These are phyloP conservation scores for Cystobasidium onofrii DNA, from an alignment of 768 basidiomycete genomes.

Conservation along the genomic window DNA sequence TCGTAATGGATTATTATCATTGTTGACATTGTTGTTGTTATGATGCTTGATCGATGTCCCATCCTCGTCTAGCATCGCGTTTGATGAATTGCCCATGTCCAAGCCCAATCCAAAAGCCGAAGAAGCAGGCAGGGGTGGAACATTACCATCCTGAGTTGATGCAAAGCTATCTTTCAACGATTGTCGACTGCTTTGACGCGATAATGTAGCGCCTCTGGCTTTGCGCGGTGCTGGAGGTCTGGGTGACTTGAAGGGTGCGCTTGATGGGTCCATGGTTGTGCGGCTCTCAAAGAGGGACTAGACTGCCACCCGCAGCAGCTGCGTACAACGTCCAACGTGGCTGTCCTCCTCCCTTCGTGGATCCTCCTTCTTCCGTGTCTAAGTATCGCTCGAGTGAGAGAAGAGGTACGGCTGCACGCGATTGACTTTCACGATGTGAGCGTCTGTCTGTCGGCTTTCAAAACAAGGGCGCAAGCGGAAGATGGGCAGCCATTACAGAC, in stretches of 20 bases:
- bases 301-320: too few species aligned
- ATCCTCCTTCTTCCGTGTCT: too few species aligned
- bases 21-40: background rate
- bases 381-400: too few species aligned
- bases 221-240: constrained; percentile 55
- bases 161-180: background rate
- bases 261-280: background rate
- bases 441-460: too few species aligned
- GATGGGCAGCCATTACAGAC: too few species aligned
- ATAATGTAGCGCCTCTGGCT: constrained; percentile 46
- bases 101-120: background rate
- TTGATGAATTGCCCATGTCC: background rate
- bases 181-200: constrained; percentile 43
- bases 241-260: constrained; percentile 38
- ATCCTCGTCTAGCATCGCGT: background rate
- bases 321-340: too few species aligned
- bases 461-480: too few species aligned
- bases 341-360: too few species aligned
- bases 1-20: background rate
- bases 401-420: too few species aligned
- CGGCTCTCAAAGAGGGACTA: too few species aligned
- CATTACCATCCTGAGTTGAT: background rate
- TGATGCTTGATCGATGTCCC: background rate
- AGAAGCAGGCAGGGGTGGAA: background rate
- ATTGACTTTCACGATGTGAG: too few species aligned